A percentile compares a stretch with the other conserved stretches of the same genome.
phyloP scores from a whole-genome alignment of 2,329 filamentous ascomycete species.

The Xylaria polymorpha region DNA sequence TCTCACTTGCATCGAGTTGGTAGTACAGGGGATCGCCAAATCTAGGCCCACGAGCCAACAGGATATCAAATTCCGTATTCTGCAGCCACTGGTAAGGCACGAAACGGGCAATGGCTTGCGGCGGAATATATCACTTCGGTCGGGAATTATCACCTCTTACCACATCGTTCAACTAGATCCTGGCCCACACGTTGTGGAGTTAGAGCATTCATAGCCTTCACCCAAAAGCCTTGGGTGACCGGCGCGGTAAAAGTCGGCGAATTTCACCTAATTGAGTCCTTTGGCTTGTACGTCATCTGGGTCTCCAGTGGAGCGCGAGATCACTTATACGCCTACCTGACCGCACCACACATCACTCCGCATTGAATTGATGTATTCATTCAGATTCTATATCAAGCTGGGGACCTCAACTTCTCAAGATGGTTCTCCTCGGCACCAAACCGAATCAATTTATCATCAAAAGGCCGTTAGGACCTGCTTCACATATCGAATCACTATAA shows the following conservation, averaged over 20 bases:
- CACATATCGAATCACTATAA: neutral
- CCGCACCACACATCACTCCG: conserved; percentile 9
- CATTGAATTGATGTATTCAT: conserved; percentile 12
- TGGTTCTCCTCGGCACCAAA: neutral
- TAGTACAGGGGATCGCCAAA: neutral
- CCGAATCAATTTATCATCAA: conserved; percentile 10
- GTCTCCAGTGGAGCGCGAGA: conserved; percentile 35
- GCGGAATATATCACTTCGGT: conserved; percentile 10
- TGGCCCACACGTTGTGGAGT: conserved; percentile 25
- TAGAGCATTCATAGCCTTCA: conserved; percentile 9
- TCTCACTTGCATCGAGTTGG: neutral
- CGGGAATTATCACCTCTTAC: conserved; percentile 35
- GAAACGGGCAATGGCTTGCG: conserved; percentile 5
- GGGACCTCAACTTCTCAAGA: conserved; percentile 19
- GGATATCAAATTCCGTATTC: conserved; percentile 13
- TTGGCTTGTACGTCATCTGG: conserved; percentile 12
- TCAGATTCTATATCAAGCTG: conserved; percentile 38
- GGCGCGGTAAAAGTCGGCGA: conserved; percentile 44
- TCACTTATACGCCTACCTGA: conserved; percentile 43
- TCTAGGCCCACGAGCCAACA: conserved; percentile 8
- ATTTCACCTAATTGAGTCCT: conserved; percentile 43
- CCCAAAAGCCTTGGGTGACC: conserved; percentile 3
- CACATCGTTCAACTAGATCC: conserved; percentile 13
- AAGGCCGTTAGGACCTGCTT: neutral
- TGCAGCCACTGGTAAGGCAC: neutral